Evolutionary conservation across 2,329 filamentous ascomycete genomes (phyloP).

Genomic region (Xylariales sp.): DNA sequence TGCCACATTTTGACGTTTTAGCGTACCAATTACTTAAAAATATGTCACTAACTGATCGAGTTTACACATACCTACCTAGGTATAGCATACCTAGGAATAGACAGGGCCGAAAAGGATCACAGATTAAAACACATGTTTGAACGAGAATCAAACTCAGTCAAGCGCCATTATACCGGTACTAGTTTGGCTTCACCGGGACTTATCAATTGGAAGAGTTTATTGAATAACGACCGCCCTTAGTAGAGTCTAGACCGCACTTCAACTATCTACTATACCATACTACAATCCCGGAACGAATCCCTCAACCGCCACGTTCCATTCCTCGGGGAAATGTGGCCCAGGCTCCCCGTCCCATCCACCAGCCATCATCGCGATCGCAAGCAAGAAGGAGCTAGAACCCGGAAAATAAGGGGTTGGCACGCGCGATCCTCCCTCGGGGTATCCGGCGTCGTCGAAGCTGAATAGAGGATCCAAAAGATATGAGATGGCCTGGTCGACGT

Average conservation of each 20-base stretch:
- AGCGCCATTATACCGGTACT: neutral
- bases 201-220: neutral
- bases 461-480: slow-evolving; percentile 63
- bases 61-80: neutral
- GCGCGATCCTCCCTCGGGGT: slow-evolving; percentile 62
- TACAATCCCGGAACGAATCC: slow-evolving; percentile 57
- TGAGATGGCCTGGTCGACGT: slow-evolving; percentile 53
- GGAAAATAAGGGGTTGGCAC: slow-evolving; percentile 70
- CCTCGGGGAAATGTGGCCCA: slow-evolving; percentile 59
- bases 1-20: neutral
- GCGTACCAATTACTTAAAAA: neutral
- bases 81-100: neutral
- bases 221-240: neutral
- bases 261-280: neutral
- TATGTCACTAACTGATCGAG: neutral
- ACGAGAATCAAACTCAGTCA: neutral
- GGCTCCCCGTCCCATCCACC: slow-evolving; percentile 65
- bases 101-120: neutral
- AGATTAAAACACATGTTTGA: neutral
- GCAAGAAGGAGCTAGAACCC: slow-evolving; percentile 59
- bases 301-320: slow-evolving; percentile 61
- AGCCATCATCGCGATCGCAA: slow-evolving; percentile 67
- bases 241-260: neutral
- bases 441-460: slow-evolving; percentile 67
- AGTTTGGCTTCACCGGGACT: neutral